Evolutionary conservation across 352 stramenopile species (phyloP).

Genomic region (Globisporangium mamillatum): DNA sequence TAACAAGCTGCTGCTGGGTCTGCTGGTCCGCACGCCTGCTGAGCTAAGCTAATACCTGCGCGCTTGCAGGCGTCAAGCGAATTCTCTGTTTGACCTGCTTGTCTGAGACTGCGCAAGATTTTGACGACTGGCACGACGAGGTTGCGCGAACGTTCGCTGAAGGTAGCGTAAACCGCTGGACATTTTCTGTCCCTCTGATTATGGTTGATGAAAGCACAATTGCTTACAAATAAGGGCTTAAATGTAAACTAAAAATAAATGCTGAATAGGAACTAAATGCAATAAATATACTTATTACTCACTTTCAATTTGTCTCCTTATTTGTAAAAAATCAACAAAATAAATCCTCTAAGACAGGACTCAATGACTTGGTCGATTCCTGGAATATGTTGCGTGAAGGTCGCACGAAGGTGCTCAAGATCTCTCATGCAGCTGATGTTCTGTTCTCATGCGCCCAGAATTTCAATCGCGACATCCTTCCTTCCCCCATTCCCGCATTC

Average conservation of each 20-base stretch:
- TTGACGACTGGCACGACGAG: not conserved
- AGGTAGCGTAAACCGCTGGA: constrained; percentile 7
- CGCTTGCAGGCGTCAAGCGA: not conserved
- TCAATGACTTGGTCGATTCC: not conserved
- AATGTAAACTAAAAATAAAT: not conserved
- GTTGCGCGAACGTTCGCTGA: constrained; percentile 26
- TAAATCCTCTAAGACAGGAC: not conserved
- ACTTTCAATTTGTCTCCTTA: not conserved
- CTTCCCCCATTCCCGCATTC: not conserved
- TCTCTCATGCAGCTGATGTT: not conserved
- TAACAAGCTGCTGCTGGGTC: not conserved
- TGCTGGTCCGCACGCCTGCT: not conserved
- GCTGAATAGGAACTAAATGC: not conserved
- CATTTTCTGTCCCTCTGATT: constrained; percentile 3
- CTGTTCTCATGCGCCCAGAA: not conserved
- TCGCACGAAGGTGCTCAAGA: constrained; percentile 7
- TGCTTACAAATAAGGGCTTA: not conserved
- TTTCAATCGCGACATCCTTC: not conserved
- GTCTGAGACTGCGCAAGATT: constrained; percentile 16
- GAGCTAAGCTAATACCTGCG: not conserved
- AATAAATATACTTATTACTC: not conserved
- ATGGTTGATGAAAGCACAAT: not conserved
- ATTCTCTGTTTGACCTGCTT: not conserved
- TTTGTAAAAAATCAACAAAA: not conserved
- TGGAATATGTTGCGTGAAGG: constrained; percentile 1